Percentiles rank a stretch among this genome's conserved stretches.
Conservation (phyloP, 441 rosid species). For the Hura crepitans region DNA sequence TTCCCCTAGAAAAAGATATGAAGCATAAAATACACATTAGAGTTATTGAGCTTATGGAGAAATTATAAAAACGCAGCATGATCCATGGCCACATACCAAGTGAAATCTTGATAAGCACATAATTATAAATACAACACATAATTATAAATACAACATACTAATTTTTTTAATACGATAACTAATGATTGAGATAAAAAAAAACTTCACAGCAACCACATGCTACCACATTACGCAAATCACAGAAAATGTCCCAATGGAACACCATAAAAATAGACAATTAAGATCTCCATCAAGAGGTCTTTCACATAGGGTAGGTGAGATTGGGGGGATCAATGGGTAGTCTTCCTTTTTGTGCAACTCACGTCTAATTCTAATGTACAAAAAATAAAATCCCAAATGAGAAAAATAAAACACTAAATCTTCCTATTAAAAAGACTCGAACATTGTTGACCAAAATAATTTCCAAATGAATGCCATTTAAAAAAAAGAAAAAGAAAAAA, state of each 20-base stretch:
- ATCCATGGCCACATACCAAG: neutral
- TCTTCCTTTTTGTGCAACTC: too few relatives aligned
- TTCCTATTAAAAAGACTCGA: too few relatives aligned
- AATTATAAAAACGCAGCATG: neutral
- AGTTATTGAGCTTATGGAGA: constrained; percentile 1
- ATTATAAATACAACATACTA: neutral
- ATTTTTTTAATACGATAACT: neutral
- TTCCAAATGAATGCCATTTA: too few relatives aligned
- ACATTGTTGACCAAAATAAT: too few relatives aligned
- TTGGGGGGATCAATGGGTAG: neutral
- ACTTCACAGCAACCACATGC: neutral
- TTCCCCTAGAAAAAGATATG: constrained; percentile 41
- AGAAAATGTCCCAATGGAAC: neutral
- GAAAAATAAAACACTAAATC: too few relatives aligned
- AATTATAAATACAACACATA: neutral
- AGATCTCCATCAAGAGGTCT: neutral
- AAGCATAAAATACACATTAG: neutral
- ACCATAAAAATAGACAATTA: neutral
- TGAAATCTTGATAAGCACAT: neutral
- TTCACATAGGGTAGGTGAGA: neutral
- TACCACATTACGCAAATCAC: neutral
- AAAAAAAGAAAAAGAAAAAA: too few relatives aligned
- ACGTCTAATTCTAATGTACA: too few relatives aligned
- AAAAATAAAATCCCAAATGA: too few relatives aligned
- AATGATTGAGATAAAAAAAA: neutral